A percentile compares a stretch with the other conserved stretches of the same genome.
These are phyloP conservation scores for Fraxinus americana DNA, from an alignment of 257 asterid species.

Conservation along the genomic window DNA sequence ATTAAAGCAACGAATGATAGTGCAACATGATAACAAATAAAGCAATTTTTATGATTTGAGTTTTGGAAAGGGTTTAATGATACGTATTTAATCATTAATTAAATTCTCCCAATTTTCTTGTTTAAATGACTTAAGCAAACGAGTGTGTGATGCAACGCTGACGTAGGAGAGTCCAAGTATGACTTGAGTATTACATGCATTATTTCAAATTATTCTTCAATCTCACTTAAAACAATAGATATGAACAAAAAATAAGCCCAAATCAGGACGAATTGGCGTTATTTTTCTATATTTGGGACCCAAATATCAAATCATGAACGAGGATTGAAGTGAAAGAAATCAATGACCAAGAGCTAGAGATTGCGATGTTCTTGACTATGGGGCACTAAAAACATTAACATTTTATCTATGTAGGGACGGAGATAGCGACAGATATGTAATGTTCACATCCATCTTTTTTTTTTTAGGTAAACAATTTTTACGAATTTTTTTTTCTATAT, in stretches of 20 bases:
- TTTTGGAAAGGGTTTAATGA: background rate
- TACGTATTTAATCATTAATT: background rate
- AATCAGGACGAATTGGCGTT: background rate
- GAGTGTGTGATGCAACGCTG: constrained; percentile 31
- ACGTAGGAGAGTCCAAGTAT: background rate
- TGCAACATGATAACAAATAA: background rate
- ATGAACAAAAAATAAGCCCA: background rate
- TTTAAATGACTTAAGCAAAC: constrained; percentile 14
- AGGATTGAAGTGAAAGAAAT: background rate
- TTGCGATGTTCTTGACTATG: background rate
- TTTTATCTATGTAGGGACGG: background rate
- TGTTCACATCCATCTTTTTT: too few relatives aligned
- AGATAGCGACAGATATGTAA: too few relatives aligned
- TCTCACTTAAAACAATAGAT: too few relatives aligned
- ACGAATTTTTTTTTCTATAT: too few relatives aligned
- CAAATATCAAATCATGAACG: background rate
- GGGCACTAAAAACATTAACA: background rate
- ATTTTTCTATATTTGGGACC: too few relatives aligned
- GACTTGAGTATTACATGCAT: too few relatives aligned
- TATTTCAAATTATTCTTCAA: too few relatives aligned
- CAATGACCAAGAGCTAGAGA: background rate
- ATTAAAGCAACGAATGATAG: background rate
- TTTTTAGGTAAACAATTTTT: too few relatives aligned
- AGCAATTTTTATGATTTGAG: background rate
- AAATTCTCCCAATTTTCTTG: background rate